A percentile compares a stretch with the other conserved stretches of the same genome.
These are phyloP conservation scores for Claviceps africana DNA, from an alignment of 2,329 filamentous ascomycete species.

Conservation along the genomic window DNA sequence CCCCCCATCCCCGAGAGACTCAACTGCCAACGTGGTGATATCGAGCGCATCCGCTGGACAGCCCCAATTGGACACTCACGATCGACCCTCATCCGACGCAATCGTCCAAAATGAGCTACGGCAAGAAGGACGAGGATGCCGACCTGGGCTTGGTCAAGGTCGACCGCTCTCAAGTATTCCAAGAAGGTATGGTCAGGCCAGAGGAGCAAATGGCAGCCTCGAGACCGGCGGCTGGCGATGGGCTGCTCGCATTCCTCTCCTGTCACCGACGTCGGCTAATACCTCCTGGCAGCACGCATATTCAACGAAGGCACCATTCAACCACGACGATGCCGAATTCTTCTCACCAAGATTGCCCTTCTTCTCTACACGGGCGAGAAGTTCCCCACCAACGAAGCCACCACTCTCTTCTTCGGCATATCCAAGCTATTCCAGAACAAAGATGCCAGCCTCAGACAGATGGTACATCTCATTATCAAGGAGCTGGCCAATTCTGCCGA, in stretches of 20 bases:
- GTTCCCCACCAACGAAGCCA: conserved; percentile 95
- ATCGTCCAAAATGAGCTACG: conserved; percentile 69
- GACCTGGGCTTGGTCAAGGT: conserved; percentile 91
- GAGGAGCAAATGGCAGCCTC: conserved; percentile 1
- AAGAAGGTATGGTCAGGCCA: conserved; percentile 61
- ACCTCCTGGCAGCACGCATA: conserved; percentile 54
- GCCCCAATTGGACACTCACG: conserved; percentile 20
- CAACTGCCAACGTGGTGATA: conserved; percentile 26
- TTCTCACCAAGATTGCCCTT: conserved; percentile 92
- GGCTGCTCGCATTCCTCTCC: not conserved
- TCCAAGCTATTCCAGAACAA: conserved; percentile 99
- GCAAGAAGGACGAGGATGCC: conserved; percentile 98
- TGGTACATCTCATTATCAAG: conserved; percentile 98
- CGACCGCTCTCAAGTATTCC: conserved; percentile 93
- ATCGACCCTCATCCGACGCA: conserved; percentile 18
- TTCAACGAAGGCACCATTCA: conserved; percentile 98
- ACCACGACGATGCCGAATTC: conserved; percentile 90
- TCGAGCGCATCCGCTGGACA: conserved; percentile 15
- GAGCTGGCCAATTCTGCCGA: conserved; percentile 90
- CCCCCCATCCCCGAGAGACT: conserved; percentile 18
- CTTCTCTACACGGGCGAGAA: conserved; percentile 93
- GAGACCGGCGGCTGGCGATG: not conserved
- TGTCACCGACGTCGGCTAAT: not conserved
- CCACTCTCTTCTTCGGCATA: conserved; percentile 95
- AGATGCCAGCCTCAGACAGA: conserved; percentile 92